Percentiles rank a stretch among this genome's conserved stretches.
These are phyloP conservation scores for Myxozyma kluyveri DNA, from an alignment of 805 yeast species.

Conservation along the genomic window DNA sequence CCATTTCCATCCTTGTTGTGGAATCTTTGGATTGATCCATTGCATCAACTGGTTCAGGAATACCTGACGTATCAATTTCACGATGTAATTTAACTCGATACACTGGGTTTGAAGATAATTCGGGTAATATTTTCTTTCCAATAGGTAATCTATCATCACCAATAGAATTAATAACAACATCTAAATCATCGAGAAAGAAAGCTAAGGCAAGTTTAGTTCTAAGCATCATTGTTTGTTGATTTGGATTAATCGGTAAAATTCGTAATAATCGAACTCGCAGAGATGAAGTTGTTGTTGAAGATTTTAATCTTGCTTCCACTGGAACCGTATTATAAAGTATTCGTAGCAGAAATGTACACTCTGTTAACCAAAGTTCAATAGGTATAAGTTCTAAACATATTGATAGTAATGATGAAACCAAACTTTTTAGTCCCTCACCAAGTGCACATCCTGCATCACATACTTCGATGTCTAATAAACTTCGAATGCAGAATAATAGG, in stretches of 20 bases:
- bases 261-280: slow-evolving; percentile 7
- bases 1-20: neutral
- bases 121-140: slow-evolving; percentile 21
- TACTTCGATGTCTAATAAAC: slow-evolving; percentile 11
- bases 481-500: slow-evolving; percentile 7
- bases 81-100: slow-evolving; percentile 2
- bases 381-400: slow-evolving; percentile 6
- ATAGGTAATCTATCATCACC: slow-evolving; percentile 19
- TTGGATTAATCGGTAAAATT: slow-evolving; percentile 14
- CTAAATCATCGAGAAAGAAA: slow-evolving; percentile 15
- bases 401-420: slow-evolving; percentile 5
- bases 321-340: slow-evolving; percentile 4
- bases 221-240: slow-evolving; percentile 4
- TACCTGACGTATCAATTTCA: neutral
- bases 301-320: neutral
- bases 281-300: neutral
- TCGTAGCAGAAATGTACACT: neutral
- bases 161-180: neutral
- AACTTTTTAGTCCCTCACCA: neutral
- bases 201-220: slow-evolving; percentile 21
- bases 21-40: neutral
- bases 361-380: slow-evolving; percentile 3
- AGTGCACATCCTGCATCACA: neutral
- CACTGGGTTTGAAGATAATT: slow-evolving; percentile 14
- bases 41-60: neutral